Conservation (phyloP, 2,329 filamentous ascomycete species). For the Neofusicoccum laricinum region DNA sequence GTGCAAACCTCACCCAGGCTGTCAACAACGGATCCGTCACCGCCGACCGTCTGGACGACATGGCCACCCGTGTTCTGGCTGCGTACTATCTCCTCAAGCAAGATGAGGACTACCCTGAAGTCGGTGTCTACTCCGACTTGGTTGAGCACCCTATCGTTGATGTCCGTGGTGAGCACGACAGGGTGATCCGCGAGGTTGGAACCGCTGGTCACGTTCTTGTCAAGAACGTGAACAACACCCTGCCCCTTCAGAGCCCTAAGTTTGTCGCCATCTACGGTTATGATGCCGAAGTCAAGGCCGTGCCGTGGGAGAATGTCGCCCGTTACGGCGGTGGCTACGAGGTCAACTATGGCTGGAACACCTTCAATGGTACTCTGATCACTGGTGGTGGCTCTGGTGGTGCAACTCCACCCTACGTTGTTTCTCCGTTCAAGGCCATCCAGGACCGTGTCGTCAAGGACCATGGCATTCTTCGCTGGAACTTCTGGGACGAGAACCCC, state of each 20-base stretch:
- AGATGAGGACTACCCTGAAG: slow-evolving; percentile 32
- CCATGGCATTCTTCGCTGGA: slow-evolving; percentile 33
- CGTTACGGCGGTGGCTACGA: slow-evolving; percentile 39
- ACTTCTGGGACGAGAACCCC: slow-evolving; percentile 32
- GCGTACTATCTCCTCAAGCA: slow-evolving; percentile 36
- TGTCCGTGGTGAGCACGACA: slow-evolving; percentile 36
- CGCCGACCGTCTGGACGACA: slow-evolving; percentile 27
- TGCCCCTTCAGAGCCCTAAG: slow-evolving; percentile 48
- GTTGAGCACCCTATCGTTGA: slow-evolving; percentile 44
- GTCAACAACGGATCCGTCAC: slow-evolving; percentile 27
- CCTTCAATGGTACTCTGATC: slow-evolving; percentile 39
- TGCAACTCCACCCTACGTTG: slow-evolving; percentile 36
- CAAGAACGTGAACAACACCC: slow-evolving; percentile 53
- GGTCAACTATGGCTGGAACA: slow-evolving; percentile 41
- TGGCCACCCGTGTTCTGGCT: slow-evolving; percentile 30
- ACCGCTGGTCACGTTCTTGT: slow-evolving; percentile 41
- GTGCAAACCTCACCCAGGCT: slow-evolving; percentile 28
- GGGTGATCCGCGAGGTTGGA: slow-evolving; percentile 40
- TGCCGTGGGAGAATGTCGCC: slow-evolving; percentile 36
- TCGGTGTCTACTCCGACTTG: slow-evolving; percentile 24
- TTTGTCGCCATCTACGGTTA: slow-evolving; percentile 40
- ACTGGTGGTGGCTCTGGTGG: slow-evolving; percentile 42
- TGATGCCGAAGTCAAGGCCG: slow-evolving; percentile 34
- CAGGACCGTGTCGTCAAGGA: slow-evolving; percentile 26
- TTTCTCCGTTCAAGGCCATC: slow-evolving; percentile 43